Base-by-base conservation (phyloP, 2,329 filamentous ascomycete species). In the Neurospora sp. region DNA sequence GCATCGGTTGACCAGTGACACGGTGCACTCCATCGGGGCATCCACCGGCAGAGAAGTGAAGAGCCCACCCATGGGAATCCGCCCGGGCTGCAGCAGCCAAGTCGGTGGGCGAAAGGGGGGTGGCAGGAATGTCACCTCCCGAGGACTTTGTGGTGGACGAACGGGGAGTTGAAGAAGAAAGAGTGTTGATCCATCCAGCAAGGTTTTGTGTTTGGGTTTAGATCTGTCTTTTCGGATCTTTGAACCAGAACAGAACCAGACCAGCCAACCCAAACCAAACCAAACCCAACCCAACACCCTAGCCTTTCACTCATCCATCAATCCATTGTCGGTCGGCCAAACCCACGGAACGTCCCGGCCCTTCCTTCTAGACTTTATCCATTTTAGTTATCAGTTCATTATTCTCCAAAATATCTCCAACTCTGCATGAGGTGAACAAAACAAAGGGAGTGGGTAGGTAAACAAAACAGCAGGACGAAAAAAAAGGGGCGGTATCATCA, bases 1-100 rank as follows among this genome's bases (percentile, higher is more conserved):
- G 72, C 70, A 73, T 72, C 72, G 72, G 72, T 15, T 36, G 33
- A 36, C 33, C n/a, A 19, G 43, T 19, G n/a, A 57, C 46, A 57
- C 46, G 23, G 23, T 57, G 46, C 43, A 23, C 23, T 57, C 46
- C 52, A 57, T 57, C 52, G 23, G 23, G 12, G 23, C 52, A 62
- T 62, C 52, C 28, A 62, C 52, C 28, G 52, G 52, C 23, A 11
- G 43, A 52, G 10, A 23, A 52, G 23, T 6, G 4, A 52, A 23
- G 43, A 46, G 43, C 19, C n/a, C 43, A 52, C n/a, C 43, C n/a
- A n/a, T n/a, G n/a, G n/a, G n/a, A n/a, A n/a, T n/a, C n/a, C n/a
- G n/a, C n/a, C 33, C 6, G 33, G 33, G 43, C 3, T n/a, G 41
- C 41, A 19, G 41, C 41, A 11, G 41, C 17, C 41, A 52, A 52